Percentiles rank a stretch among this genome's conserved stretches.
phyloP scores from a whole-genome alignment of 106 monocot species.

The Allium cepa region DNA sequence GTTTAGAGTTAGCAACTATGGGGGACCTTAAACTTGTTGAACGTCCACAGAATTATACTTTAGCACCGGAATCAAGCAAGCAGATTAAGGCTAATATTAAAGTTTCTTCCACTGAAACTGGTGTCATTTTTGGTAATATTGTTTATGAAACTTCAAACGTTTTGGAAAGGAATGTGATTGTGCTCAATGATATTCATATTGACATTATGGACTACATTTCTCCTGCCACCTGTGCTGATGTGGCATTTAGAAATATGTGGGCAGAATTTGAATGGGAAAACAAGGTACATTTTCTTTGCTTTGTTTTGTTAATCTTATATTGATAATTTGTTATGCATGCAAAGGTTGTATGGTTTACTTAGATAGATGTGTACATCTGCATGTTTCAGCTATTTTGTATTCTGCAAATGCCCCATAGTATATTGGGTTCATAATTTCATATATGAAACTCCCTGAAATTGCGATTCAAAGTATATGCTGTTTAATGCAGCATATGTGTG shows the following conservation, averaged over 20 bases:
- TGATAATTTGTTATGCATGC: too few species aligned
- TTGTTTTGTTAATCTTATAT: neutral
- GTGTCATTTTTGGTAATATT: constrained; percentile 91
- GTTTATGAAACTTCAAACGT: constrained; percentile 95
- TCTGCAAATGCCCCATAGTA: too few species aligned
- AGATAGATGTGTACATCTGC: too few species aligned
- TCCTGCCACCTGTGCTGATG: constrained; percentile 81
- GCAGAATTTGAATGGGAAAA: constrained; percentile 99
- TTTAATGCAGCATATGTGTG: too few species aligned
- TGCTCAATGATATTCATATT: constrained; percentile 89
- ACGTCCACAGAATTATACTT: constrained; percentile 81
- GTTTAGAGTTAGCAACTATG: constrained; percentile 88
- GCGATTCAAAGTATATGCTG: too few species aligned
- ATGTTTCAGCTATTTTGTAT: too few species aligned
- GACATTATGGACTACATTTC: constrained; percentile 96
- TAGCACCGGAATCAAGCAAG: constrained; percentile 81
- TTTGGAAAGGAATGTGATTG: constrained; percentile 67
- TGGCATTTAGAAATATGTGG: constrained; percentile 88
- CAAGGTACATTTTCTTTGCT: constrained; percentile 42
- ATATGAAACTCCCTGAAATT: too few species aligned
- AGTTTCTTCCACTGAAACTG: constrained; percentile 93
- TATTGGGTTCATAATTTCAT: too few species aligned
- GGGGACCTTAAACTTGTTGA: constrained; percentile 93
- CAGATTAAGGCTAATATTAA: constrained; percentile 90
- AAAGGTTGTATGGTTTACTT: too few species aligned